Percentiles rank a stretch among this genome's conserved stretches.
phyloP scores from a whole-genome alignment of 106 monocot species.

The Vanilla planifolia region DNA sequence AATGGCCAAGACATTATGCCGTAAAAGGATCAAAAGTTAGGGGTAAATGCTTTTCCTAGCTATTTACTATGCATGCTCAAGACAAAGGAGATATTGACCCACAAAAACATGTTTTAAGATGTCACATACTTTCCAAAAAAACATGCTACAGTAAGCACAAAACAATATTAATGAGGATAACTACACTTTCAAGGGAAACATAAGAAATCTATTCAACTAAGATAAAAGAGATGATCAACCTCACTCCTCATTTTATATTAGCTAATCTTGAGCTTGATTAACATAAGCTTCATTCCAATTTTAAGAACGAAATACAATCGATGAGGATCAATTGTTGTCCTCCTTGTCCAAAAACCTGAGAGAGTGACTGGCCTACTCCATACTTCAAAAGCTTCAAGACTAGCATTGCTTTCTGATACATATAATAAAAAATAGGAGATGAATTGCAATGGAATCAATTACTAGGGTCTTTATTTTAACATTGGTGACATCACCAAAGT shows the following conservation, averaged over 20 bases:
- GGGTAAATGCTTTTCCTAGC: conserved; percentile 17
- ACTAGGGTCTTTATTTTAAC: conserved; percentile 33
- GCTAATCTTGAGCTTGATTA: neutral
- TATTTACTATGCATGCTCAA: conserved; percentile 1
- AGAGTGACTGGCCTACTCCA: conserved; percentile 37
- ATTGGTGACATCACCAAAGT: conserved; percentile 50
- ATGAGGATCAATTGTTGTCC: conserved; percentile 62
- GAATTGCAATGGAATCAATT: conserved; percentile 26
- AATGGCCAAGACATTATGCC: conserved; percentile 33
- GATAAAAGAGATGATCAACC: neutral
- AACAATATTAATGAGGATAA: neutral
- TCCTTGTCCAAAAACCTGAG: conserved; percentile 22
- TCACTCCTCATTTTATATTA: neutral
- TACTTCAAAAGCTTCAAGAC: conserved; percentile 38
- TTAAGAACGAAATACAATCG: conserved; percentile 12
- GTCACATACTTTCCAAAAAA: neutral
- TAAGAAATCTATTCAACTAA: neutral
- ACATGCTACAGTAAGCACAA: neutral
- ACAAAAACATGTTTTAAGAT: conserved; percentile 15
- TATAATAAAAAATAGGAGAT: conserved; percentile 29
- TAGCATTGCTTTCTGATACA: conserved; percentile 31
- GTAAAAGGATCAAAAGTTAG: conserved; percentile 30
- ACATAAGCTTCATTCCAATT: too few relatives aligned
- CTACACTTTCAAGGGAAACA: neutral
- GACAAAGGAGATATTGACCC: conserved; percentile 30